Evolutionary conservation across 164 flowering plant genomes (phyloP).

Genomic region (Kingdonia uniflora): DNA sequence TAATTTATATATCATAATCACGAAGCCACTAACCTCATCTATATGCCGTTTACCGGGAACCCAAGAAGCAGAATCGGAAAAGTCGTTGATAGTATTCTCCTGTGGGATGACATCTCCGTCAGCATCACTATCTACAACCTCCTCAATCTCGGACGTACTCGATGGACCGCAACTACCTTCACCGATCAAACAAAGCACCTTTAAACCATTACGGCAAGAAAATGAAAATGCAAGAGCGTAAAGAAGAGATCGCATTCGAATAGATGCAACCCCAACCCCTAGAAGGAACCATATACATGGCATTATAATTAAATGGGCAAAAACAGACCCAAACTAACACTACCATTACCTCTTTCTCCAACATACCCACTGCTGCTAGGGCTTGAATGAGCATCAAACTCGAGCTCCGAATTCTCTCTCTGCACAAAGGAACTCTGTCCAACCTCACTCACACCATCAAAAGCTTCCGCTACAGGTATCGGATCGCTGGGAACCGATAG

Average conservation of each 20-base stretch:
- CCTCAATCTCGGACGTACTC: conserved; percentile 39
- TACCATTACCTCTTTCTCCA: conserved; percentile 69
- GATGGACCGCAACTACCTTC: conserved; percentile 19
- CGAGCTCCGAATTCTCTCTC: conserved; percentile 34
- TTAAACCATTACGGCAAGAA: too few relatives aligned
- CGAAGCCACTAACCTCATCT: conserved; percentile 21
- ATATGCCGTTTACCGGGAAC: conserved; percentile 24
- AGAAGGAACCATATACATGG: too few relatives aligned
- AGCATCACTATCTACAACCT: conserved; percentile 16
- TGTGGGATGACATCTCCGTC: conserved; percentile 14
- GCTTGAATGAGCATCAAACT: conserved; percentile 39
- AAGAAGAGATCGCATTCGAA: too few relatives aligned
- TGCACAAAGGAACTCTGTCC: conserved; percentile 4
- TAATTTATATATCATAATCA: background rate
- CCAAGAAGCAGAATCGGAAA: conserved; percentile 17
- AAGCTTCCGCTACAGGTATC: too few relatives aligned
- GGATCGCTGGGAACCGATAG: too few relatives aligned
- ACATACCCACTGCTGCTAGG: conserved; percentile 93
- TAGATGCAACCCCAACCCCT: too few relatives aligned
- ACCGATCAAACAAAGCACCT: too few relatives aligned
- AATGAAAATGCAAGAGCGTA: too few relatives aligned
- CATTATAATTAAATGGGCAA: too few relatives aligned
- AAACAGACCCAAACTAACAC: background rate
- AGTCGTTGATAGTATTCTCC: conserved; percentile 3
- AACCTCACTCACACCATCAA: too few relatives aligned